Conservation (phyloP, 345 rosid species). For the Reutealis trisperma region DNA sequence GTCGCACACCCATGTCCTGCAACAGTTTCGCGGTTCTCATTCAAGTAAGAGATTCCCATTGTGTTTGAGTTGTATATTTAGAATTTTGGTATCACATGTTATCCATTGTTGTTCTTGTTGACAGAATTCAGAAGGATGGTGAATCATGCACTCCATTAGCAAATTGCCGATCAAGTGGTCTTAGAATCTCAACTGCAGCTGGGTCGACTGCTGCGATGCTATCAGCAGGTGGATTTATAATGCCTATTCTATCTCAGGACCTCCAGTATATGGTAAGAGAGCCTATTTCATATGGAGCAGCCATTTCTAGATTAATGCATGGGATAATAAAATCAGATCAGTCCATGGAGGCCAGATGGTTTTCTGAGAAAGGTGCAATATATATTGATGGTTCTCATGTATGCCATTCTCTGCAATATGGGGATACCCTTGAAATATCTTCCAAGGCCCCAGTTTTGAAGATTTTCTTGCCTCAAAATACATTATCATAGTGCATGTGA, state of each 20-base stretch:
- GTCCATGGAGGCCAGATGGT: conserved; percentile 61
- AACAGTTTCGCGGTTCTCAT: conserved; percentile 74
- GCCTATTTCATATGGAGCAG: conserved; percentile 59
- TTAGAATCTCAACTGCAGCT: conserved; percentile 82
- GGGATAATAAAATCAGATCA: conserved; percentile 55
- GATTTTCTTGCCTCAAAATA: conserved; percentile 55
- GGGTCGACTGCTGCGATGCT: conserved; percentile 95
- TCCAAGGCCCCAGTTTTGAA: conserved; percentile 63
- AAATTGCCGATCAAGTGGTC: conserved; percentile 85
- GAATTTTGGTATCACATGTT: background rate
- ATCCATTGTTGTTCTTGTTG: conserved; percentile 9
- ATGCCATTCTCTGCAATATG: conserved; percentile 44
- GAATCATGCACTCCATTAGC: conserved; percentile 43
- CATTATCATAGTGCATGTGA: background rate
- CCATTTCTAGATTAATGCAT: conserved; percentile 53
- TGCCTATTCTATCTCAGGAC: conserved; percentile 70
- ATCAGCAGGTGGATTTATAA: conserved; percentile 79
- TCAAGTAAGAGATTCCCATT: conserved; percentile 48
- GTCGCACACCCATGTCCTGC: conserved; percentile 86
- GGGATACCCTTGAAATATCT: conserved; percentile 64
- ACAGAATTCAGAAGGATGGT: conserved; percentile 55
- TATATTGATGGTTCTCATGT: conserved; percentile 82
- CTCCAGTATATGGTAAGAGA: conserved; percentile 92
- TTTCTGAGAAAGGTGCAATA: conserved; percentile 58
- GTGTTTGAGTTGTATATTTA: background rate